Evolutionary conservation across 768 basidiomycete species (phyloP).

Genomic region (Bullera alba): DNA sequence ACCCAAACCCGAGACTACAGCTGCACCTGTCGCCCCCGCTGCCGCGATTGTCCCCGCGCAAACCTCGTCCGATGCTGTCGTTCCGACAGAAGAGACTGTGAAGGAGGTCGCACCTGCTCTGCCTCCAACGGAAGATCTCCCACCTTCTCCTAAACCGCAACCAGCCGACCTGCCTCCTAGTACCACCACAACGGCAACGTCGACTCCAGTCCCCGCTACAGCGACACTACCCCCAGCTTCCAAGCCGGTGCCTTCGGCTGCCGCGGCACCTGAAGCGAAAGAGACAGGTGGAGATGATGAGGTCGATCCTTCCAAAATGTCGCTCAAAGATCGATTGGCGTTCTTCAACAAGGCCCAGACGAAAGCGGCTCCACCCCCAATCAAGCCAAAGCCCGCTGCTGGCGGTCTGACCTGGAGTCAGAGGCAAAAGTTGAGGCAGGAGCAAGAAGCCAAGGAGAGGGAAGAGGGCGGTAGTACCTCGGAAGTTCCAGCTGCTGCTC

Average conservation of each 20-base stretch:
- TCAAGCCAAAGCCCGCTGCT: constrained; percentile 42
- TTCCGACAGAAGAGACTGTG: constrained; percentile 3
- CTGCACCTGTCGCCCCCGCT: not conserved
- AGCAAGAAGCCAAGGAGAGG: constrained; percentile 37
- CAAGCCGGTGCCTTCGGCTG: not conserved
- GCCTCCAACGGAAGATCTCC: constrained; percentile 6
- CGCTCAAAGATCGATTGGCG: constrained; percentile 43
- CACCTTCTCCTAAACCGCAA: constrained; percentile 9
- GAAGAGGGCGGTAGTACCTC: constrained; percentile 14
- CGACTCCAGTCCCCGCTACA: constrained; percentile 4
- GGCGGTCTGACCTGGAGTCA: constrained; percentile 43
- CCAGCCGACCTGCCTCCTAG: constrained; percentile 11
- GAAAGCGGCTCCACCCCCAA: constrained; percentile 35
- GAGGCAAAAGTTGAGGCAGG: constrained; percentile 40
- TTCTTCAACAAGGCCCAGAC: constrained; percentile 40
- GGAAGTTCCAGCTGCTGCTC: too few species aligned
- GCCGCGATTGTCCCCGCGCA: not conserved
- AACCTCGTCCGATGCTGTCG: too few species aligned
- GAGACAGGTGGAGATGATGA: not conserved
- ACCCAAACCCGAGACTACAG: not conserved
- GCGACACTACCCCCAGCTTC: constrained; percentile 9
- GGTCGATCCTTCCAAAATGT: constrained; percentile 14
- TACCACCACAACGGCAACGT: constrained; percentile 5
- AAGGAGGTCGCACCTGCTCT: constrained; percentile 4
- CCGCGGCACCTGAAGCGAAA: not conserved